A percentile compares a stretch with the other conserved stretches of the same genome.
These are phyloP conservation scores for Solioccasus polychromus DNA, from an alignment of 768 basidiomycete genomes.

Conservation along the genomic window DNA sequence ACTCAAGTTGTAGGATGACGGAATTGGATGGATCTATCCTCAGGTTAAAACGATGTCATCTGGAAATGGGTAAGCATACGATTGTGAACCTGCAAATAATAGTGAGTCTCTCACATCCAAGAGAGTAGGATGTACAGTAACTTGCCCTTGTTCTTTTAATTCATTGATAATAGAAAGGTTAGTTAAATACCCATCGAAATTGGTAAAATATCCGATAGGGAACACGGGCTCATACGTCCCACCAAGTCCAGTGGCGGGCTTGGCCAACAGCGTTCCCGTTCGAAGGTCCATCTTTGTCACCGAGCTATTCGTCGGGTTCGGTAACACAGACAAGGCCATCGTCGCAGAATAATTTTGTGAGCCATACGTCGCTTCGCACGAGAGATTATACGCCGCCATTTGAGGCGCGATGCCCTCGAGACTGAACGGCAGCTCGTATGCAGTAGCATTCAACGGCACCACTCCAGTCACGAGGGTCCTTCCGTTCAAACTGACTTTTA, in stretches of 20 bases:
- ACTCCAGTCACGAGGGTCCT: slow-evolving; percentile 38
- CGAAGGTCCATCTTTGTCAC: slow-evolving; percentile 65
- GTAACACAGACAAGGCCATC: slow-evolving; percentile 47
- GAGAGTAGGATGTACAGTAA: neutral
- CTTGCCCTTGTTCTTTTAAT: slow-evolving; percentile 31
- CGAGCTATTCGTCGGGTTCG: slow-evolving; percentile 47
- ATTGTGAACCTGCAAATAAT: slow-evolving; percentile 20
- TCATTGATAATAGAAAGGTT: slow-evolving; percentile 28
- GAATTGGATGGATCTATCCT: slow-evolving; percentile 64
- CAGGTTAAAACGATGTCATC: neutral
- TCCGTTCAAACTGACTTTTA: slow-evolving; percentile 48
- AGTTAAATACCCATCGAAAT: slow-evolving; percentile 33
- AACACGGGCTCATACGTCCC: slow-evolving; percentile 51
- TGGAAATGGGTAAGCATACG: slow-evolving; percentile 24
- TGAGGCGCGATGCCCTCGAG: slow-evolving; percentile 45
- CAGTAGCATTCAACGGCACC: slow-evolving; percentile 52
- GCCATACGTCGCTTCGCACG: slow-evolving; percentile 27
- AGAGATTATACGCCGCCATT: slow-evolving; percentile 27
- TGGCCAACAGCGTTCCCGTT: slow-evolving; percentile 53
- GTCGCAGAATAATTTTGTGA: slow-evolving; percentile 44
- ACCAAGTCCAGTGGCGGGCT: slow-evolving; percentile 47
- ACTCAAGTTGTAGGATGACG: slow-evolving; percentile 59
- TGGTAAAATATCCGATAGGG: slow-evolving; percentile 45
- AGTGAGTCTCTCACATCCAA: neutral
- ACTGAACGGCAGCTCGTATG: slow-evolving; percentile 48